Evolutionary conservation across 495 filamentous ascomycete genomes (phyloP).

Genomic region (Penicillium tannophilum): DNA sequence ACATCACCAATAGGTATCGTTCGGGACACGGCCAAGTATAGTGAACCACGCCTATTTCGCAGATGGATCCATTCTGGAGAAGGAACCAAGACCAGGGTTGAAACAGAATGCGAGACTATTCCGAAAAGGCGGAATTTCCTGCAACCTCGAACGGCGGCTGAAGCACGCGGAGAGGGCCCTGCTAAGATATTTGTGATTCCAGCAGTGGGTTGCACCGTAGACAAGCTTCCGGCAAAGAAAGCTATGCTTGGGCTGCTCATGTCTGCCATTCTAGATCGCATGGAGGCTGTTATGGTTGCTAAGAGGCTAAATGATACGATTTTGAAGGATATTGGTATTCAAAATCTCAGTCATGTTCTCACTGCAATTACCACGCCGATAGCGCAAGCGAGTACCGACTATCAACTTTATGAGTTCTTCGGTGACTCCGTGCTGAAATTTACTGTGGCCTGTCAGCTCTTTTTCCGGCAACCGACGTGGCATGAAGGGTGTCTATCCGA

Average conservation of each 20-base stretch:
- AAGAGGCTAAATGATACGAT: constrained; percentile 61
- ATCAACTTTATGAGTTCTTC: constrained; percentile 87
- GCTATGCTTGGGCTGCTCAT: constrained; percentile 70
- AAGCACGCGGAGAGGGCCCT: constrained; percentile 6
- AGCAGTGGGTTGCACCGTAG: constrained; percentile 40
- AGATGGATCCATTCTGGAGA: constrained; percentile 26
- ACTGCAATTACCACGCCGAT: constrained; percentile 72
- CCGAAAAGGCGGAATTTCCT: constrained; percentile 39
- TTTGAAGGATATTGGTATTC: constrained; percentile 57
- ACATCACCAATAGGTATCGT: constrained; percentile 28
- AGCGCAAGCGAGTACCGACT: constrained; percentile 64
- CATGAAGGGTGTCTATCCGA: constrained; percentile 78
- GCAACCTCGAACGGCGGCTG: constrained; percentile 21
- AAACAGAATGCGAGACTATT: constrained; percentile 33
- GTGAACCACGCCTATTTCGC: constrained; percentile 33
- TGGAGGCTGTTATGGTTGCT: constrained; percentile 67
- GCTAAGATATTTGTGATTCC: constrained; percentile 27
- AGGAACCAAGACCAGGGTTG: constrained; percentile 12
- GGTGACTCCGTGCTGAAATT: constrained; percentile 88
- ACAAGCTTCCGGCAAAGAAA: constrained; percentile 60
- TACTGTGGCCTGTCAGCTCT: constrained; percentile 65
- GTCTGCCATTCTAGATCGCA: constrained; percentile 70
- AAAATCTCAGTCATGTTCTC: constrained; percentile 58
- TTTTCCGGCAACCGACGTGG: constrained; percentile 66
- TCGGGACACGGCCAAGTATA: constrained; percentile 31